Percentiles rank a stretch among this genome's conserved stretches.
Evolutionary conservation across 108 stramenopile genomes (phyloP).

Genomic region (Conticribra guillardii): DNA sequence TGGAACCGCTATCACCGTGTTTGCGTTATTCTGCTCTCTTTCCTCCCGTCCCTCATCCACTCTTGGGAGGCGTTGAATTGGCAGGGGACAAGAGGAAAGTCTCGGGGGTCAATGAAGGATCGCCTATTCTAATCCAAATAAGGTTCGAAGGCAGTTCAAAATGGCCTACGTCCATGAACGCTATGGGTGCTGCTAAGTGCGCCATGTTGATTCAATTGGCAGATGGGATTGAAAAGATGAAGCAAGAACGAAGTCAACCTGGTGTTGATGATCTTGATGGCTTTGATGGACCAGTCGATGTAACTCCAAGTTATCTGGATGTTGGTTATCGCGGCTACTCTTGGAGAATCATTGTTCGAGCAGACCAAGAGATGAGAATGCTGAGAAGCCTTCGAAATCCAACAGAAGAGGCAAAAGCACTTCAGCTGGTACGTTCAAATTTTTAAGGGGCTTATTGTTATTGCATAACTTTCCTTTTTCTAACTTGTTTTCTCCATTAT

Average conservation of each 20-base stretch:
- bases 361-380: constrained; percentile 82
- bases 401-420: constrained; percentile 54
- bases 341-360: constrained; percentile 77
- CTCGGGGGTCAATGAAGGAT: constrained; percentile 56
- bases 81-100: constrained; percentile 43
- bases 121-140: constrained; percentile 80
- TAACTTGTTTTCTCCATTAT: neutral
- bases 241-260: constrained; percentile 15
- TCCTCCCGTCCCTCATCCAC: constrained; percentile 78
- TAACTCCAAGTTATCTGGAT: constrained; percentile 65
- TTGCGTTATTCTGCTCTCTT: constrained; percentile 82
- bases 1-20: constrained; percentile 76
- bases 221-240: constrained; percentile 76
- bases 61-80: constrained; percentile 55
- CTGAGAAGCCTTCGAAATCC: constrained; percentile 59
- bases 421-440: constrained; percentile 35
- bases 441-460: neutral
- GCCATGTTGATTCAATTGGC: constrained; percentile 86
- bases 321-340: constrained; percentile 79
- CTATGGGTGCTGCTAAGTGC: constrained; percentile 89
- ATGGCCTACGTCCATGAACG: constrained; percentile 83
- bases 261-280: constrained; percentile 17
- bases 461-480: neutral
- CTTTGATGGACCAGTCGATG: constrained; percentile 69
- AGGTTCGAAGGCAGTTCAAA: constrained; percentile 77